Evolutionary conservation across 495 filamentous ascomycete species (phyloP), one percentile per base, ranked within the genome.

Genomic region (Staphylotrichum tortipilum): DNA sequence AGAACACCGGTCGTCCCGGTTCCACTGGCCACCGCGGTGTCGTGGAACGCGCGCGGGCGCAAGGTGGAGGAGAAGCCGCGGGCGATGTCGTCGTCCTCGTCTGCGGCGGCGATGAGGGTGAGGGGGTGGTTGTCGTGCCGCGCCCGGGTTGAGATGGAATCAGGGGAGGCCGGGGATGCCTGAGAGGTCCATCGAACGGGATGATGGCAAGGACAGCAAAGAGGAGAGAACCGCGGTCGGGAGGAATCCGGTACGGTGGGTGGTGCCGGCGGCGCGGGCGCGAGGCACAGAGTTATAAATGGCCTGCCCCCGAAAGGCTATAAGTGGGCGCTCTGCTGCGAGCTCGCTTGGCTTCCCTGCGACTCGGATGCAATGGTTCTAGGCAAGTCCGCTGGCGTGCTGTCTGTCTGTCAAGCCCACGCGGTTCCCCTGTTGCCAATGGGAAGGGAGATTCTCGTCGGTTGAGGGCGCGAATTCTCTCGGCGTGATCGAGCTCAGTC

Each of bases 181-280:
- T 21, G 17, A 26, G 22, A 19, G 4, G 34, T 24, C 34, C 40
- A 51, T 48, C 33, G 39, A 50, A 9, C 23, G 29, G 29, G 11
- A 21, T 19, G 33, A 14, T n/a, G n/a, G n/a, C n/a, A 22, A 41
- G 33, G 41, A 14, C n/a, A n/a, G n/a, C n/a, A n/a, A n/a, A n/a
- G n/a, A 29, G 10, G 14, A 34, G 29, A 26, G 24, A 37, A 31
- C 14, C 12, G 42, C 22, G 17, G 31, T 12, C 42, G 47, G 47
- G 37, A 37, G 34, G 31, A 47, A 51, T 24, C 23, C 40, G 43
- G 38, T 22, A 41, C 36, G 38, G 42, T 7, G 36, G 33, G 37
- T 47, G 34, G 18, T 31, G 53, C 26, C 29, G 24, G 42, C 22
- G 50, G 50, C 43, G 31, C 47, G 29, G 49, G 35, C 41, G 51